Conservation (phyloP, 2,329 filamentous ascomycete species). For the Microdochium paspali region DNA sequence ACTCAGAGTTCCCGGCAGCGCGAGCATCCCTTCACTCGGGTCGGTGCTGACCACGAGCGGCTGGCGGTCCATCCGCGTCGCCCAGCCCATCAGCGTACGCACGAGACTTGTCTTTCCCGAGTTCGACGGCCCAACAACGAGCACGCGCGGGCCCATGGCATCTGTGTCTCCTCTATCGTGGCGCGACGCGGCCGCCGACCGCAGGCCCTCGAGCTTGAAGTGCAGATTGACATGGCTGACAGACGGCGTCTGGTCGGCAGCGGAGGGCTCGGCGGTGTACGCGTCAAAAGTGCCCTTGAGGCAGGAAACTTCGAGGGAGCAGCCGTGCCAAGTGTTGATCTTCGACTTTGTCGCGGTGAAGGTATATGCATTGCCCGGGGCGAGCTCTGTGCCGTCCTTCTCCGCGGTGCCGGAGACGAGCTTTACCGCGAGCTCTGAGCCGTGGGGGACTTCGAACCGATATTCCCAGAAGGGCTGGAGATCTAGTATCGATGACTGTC, state of each 20-base stretch:
- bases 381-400: slow-evolving; percentile 90
- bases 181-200: slow-evolving; percentile 40
- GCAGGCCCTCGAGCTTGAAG: slow-evolving; percentile 68
- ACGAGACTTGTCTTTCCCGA: slow-evolving; percentile 77
- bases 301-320: slow-evolving; percentile 68
- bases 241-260: slow-evolving; percentile 72
- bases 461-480: slow-evolving; percentile 64
- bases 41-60: slow-evolving; percentile 81
- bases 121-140: slow-evolving; percentile 71
- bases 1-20: slow-evolving; percentile 71
- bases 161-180: slow-evolving; percentile 15
- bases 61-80: slow-evolving; percentile 62
- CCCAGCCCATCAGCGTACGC: slow-evolving; percentile 71
- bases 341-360: slow-evolving; percentile 79
- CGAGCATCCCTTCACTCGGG: slow-evolving; percentile 69
- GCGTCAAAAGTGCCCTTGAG: slow-evolving; percentile 37
- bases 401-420: slow-evolving; percentile 78
- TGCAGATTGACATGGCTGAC: slow-evolving; percentile 77
- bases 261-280: slow-evolving; percentile 42
- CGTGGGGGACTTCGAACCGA: slow-evolving; percentile 62
- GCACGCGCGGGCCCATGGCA: slow-evolving; percentile 63
- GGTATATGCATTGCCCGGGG: slow-evolving; percentile 66
- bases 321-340: slow-evolving; percentile 88
- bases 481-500: slow-evolving; percentile 34
- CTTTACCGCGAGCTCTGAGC: slow-evolving; percentile 37